phyloP scores from a whole-genome alignment of 805 yeast species.

The Tetrapisispora arboricola region DNA sequence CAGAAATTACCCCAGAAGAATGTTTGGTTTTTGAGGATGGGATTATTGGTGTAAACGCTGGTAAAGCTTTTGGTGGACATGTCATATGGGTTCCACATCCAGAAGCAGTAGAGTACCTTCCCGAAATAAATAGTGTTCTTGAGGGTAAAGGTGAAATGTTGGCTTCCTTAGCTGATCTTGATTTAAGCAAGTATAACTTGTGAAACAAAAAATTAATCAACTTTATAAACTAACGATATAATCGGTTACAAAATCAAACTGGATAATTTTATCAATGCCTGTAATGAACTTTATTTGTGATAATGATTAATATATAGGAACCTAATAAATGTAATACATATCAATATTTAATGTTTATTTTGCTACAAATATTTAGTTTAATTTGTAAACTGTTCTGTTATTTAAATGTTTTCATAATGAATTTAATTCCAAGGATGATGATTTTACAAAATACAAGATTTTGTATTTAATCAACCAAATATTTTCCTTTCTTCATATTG shows the following conservation, averaged over 20 bases:
- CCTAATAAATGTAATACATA: neutral
- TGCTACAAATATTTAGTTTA: neutral
- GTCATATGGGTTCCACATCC: constrained; percentile 95
- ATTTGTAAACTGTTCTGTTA: neutral
- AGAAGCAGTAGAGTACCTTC: constrained; percentile 51
- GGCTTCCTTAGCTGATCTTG: constrained; percentile 42
- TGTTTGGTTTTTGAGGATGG: constrained; percentile 94
- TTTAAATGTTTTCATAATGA: neutral
- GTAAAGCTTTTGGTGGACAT: constrained; percentile 67
- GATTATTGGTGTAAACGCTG: constrained; percentile 80
- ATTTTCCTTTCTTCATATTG: neutral
- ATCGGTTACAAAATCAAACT: no score
- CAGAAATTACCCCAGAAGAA: constrained; percentile 55
- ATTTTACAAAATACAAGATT: no score
- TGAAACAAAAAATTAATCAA: constrained; percentile 15
- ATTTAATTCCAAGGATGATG: no score
- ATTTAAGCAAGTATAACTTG: constrained; percentile 38
- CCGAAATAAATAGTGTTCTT: constrained; percentile 40
- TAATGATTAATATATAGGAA: neutral
- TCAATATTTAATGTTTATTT: neutral
- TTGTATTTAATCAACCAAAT: neutral
- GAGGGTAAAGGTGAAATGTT: constrained; percentile 51
- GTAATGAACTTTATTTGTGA: neutral
- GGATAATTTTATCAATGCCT: neutral
- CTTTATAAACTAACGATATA: no score